phyloP scores from a whole-genome alignment of 768 basidiomycete genomes.

The Floccularia luteovirens region DNA sequence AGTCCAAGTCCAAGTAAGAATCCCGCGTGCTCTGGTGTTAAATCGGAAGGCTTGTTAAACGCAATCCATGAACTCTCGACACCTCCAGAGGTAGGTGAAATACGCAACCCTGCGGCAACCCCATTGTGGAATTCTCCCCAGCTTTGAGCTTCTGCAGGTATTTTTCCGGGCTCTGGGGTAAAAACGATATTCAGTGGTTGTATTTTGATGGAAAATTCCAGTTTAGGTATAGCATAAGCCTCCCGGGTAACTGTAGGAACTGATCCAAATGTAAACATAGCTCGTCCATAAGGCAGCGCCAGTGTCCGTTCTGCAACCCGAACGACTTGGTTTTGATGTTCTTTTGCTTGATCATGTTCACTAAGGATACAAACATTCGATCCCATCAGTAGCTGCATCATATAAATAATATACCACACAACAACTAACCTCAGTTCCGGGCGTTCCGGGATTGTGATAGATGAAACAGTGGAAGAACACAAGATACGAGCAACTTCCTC shows the following conservation, averaged over 20 bases:
- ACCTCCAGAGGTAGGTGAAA: conserved; percentile 64
- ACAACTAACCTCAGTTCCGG: conserved; percentile 49
- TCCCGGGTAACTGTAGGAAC: conserved; percentile 70
- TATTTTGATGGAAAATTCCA: conserved; percentile 69
- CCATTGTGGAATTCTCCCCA: conserved; percentile 99
- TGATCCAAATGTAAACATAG: conserved; percentile 87
- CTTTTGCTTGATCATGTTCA: conserved; percentile 82
- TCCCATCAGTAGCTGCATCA: too few species aligned
- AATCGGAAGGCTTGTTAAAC: conserved; percentile 88
- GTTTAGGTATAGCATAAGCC: conserved; percentile 70
- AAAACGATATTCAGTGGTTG: conserved; percentile 66
- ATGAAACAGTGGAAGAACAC: conserved; percentile 66
- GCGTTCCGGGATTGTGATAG: conserved; percentile 57
- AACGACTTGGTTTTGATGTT: conserved; percentile 75
- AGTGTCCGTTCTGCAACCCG: conserved; percentile 83
- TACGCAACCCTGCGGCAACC: conserved; percentile 83
- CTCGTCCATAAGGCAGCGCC: conserved; percentile 85
- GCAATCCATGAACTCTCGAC: conserved; percentile 95
- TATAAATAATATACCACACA: conserved; percentile 1
- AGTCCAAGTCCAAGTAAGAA: conserved; percentile 90
- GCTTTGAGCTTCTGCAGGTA: conserved; percentile 59
- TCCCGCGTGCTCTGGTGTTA: conserved; percentile 94
- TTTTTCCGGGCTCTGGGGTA: conserved; percentile 64
- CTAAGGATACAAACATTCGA: conserved; percentile 27
- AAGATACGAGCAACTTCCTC: conserved; percentile 91